Conservation (phyloP, 148 eudicot species). For the Agrostemma githago region DNA sequence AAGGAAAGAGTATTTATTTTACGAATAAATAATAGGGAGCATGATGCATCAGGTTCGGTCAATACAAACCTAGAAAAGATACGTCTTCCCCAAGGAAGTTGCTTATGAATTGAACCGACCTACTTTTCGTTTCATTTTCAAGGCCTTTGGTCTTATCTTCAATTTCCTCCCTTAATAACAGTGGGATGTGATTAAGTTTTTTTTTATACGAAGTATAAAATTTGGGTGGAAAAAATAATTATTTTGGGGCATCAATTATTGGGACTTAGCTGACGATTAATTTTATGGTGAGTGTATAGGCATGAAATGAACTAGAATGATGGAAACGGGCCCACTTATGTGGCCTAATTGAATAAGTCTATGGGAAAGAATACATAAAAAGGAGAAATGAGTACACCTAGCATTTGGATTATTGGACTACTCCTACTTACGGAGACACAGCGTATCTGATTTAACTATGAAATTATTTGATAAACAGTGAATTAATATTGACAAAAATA, state of each 20-base stretch:
- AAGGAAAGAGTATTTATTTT: too few species aligned
- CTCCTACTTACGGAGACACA: too few species aligned
- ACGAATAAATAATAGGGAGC: too few species aligned
- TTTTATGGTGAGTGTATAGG: conserved; percentile 16
- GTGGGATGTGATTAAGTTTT: neutral
- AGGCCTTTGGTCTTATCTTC: conserved; percentile 27
- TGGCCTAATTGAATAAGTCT: conserved; percentile 8
- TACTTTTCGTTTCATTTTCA: conserved; percentile 27
- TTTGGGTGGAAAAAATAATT: neutral
- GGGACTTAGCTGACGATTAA: conserved; percentile 12
- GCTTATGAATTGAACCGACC: conserved; percentile 30
- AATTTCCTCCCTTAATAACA: conserved; percentile 8
- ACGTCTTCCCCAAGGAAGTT: conserved; percentile 58
- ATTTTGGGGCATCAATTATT: conserved; percentile 18
- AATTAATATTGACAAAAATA: too few species aligned
- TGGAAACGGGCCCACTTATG: conserved; percentile 16
- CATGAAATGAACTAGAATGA: conserved; percentile 23
- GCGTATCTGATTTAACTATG: too few species aligned
- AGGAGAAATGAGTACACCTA: neutral
- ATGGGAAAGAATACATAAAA: neutral
- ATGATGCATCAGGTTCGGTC: conserved; percentile 33
- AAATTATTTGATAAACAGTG: too few species aligned
- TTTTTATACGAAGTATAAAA: too few species aligned
- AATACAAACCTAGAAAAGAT: conserved; percentile 21
- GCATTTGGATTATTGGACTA: neutral